Conservation (phyloP, 768 basidiomycete species). For the Piloderma croceum region DNA sequence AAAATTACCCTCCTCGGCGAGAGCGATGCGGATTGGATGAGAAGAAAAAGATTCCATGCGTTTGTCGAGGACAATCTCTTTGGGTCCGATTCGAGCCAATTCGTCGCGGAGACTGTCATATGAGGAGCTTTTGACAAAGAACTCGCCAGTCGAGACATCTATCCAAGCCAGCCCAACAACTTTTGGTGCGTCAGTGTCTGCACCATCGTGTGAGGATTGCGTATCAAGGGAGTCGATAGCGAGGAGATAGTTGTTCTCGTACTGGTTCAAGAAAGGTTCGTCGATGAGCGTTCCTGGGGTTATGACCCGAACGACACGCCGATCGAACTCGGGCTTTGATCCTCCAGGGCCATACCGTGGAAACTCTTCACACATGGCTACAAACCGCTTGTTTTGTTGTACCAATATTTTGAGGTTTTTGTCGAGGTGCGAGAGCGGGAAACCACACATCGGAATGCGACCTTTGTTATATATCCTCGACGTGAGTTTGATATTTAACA, state of each 20-base stretch:
- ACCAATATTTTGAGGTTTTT: constrained; percentile 84
- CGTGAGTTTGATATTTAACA: constrained; percentile 81
- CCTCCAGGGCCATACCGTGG: constrained; percentile 41
- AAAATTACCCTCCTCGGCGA: constrained; percentile 52
- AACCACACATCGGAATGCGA: constrained; percentile 82
- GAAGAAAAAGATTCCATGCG: constrained; percentile 29
- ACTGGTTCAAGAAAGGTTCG: constrained; percentile 79
- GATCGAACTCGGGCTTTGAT: constrained; percentile 58
- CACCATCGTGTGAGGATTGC: constrained; percentile 1
- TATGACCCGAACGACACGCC: constrained; percentile 80
- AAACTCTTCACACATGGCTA: constrained; percentile 94
- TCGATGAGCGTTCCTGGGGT: constrained; percentile 94
- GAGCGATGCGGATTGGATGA: constrained; percentile 42
- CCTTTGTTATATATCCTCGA: constrained; percentile 67
- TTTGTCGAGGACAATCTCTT: constrained; percentile 70
- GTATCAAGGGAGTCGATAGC: constrained; percentile 40
- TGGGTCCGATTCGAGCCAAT: constrained; percentile 72
- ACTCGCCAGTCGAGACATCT: constrained; percentile 91
- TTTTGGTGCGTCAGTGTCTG: constrained; percentile 6
- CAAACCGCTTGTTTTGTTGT: constrained; percentile 75
- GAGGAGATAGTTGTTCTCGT: constrained; percentile 87
- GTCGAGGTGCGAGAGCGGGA: constrained; percentile 80
- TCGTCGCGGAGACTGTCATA: constrained; percentile 67
- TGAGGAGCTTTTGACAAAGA: constrained; percentile 65
- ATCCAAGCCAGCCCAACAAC: constrained; percentile 86